Base-by-base conservation (phyloP, 345 rosid genomes). In the Schrenkiella parvula region DNA sequence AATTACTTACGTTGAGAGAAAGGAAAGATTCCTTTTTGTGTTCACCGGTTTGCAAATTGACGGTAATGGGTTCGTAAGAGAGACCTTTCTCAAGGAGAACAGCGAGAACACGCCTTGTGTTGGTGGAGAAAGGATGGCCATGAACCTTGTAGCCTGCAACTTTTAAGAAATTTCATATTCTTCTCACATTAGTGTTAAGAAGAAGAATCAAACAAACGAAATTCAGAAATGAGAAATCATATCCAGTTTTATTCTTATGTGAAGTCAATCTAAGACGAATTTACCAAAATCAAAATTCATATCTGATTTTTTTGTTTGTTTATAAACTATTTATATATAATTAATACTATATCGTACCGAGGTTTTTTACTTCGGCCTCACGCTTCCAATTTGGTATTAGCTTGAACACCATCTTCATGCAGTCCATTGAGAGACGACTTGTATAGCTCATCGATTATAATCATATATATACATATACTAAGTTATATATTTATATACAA, bases 71-170 rank as follows among this genome's bases (percentile, higher is more conserved):
- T 57, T 84, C 85, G 37, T 84, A 89, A 0, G 76, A 84, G 15
- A 86, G 42, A 0, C 70, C 85, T 76, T 89, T 89, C 88, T 91
- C 96, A 52, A 75, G 66, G 8, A 86, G 89, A 77, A 72, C 22
- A 8, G 72, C 85, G 2, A 86, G 71, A 44, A 74, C 84, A 60
- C 89, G 76, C 82, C 76, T 78, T 5, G 85, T 41, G 23, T 81
- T 79, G 5, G 86, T 75, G 6, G 93, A 88, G 12, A 71, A 0
- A 47, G 68, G 66, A 59, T 7, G 57, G 39, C 83, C 89, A 73
- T 82, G 80, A 26, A 83, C 44, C 66, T 85, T 88, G 39, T 80
- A 53, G 23, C 55, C 76, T 66, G 76, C 81, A 68, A 34, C 41
- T 32, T 48, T 42, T 15, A 44, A n/a, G 12, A 15, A 44, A 15